Evolutionary conservation across 106 monocot genomes (phyloP), one percentile per base, ranked within the genome.

Genomic region (Acorus calamus): DNA sequence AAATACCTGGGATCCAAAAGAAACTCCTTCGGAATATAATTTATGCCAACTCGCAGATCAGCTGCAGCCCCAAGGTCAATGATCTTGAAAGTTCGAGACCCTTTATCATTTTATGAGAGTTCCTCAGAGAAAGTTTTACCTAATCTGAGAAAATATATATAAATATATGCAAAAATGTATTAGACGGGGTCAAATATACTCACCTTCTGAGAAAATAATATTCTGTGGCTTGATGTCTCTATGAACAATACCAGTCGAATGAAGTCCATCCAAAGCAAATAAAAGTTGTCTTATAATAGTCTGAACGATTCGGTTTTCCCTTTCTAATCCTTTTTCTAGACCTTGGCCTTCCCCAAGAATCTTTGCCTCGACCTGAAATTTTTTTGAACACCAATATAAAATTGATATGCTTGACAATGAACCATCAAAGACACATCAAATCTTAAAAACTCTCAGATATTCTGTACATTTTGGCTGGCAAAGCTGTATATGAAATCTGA

Each of bases 51-150:
- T 55, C 93, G 75, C 57, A 94, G 79, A 74, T 94, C 93, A 53
- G 93, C 56, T 63, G 93, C 93, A 61, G 93, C 93, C 70, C 93
- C 93, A 67, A 94, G 93, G 64, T 94, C 93, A 71, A 94, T 94
- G 47, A 94, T 94, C 86, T 94, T 94, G 72, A 94, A 94, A 54
- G 67, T 68, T 8, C 89, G 86, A 50, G 80, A 14, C 44, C 74
- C 93, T 94, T 70, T 9, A 77, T 63, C 42, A 12, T 56, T 46
- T 46, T 60, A 55, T 50, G 42, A 14, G 52, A 1, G 52, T 13
- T n/a, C 14, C 59, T 3, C 11, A 60, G 7, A 8, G 10, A 2
- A 10, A 4, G 3, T 28, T 28, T 28, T 28, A 28, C 28, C 28
- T 28, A 28, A 28, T 28, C 28, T 28, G 28, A 28, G 28, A 28